Percentiles rank a stretch among this genome's conserved stretches.
These are phyloP conservation scores for Fusarium anguioides DNA, from an alignment of 2,329 filamentous ascomycete species.

Conservation along the genomic window DNA sequence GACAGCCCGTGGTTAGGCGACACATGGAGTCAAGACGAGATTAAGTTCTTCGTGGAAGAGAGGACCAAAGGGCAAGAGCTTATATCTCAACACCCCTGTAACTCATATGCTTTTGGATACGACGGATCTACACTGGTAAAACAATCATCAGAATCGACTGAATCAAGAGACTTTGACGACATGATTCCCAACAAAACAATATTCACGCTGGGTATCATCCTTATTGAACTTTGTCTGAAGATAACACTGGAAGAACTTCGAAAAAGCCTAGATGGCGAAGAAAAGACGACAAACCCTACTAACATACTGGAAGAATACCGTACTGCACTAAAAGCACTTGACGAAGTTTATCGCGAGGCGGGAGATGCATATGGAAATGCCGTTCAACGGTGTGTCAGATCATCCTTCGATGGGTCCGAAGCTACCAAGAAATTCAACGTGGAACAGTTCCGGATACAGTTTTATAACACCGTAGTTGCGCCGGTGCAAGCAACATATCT, in stretches of 20 bases:
- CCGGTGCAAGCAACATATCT: background rate
- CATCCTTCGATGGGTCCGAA: background rate
- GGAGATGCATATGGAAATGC: background rate
- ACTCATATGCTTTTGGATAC: background rate
- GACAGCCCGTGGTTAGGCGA: background rate
- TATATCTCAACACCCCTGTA: background rate
- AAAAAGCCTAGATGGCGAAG: background rate
- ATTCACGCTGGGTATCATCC: background rate
- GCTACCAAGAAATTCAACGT: background rate
- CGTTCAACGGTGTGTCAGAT: background rate
- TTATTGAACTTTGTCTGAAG: background rate
- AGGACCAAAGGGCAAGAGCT: background rate
- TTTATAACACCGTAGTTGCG: background rate
- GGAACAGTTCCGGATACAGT: background rate
- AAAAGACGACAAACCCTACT: accelerated
- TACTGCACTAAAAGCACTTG: background rate
- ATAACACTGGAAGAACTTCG: background rate
- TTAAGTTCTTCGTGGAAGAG: background rate
- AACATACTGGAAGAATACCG: background rate
- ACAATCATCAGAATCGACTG: background rate
- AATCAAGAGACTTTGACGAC: background rate
- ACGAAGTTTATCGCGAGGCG: background rate
- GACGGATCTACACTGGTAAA: accelerated
- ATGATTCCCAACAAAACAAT: background rate
- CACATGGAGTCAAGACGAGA: background rate